Percentiles rank a stretch among this genome's conserved stretches.
Conservation (phyloP, 805 yeast genomes). For the Candida cerambycidarum region DNA sequence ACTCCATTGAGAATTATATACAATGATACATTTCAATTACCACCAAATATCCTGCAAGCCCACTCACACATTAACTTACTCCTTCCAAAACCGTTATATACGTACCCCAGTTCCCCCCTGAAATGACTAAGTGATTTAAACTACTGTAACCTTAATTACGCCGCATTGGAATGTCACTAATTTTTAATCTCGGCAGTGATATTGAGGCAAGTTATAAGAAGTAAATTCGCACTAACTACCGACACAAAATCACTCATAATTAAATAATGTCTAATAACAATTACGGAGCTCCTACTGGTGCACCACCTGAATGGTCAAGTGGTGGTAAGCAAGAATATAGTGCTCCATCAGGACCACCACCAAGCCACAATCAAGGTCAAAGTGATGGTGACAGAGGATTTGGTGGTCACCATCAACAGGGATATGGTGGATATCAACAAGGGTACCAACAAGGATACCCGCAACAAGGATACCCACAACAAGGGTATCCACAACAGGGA, state of each 20-base stretch:
- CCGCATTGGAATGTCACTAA: not conserved
- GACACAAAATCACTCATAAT: not conserved
- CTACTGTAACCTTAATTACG: too few relatives aligned
- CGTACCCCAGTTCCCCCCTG: too few relatives aligned
- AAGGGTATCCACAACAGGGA: slow-evolving; percentile 18
- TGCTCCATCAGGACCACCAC: slow-evolving; percentile 23
- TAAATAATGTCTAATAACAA: slow-evolving; percentile 10
- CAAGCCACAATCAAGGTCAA: slow-evolving; percentile 13
- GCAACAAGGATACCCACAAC: slow-evolving; percentile 19
- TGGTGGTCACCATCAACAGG: slow-evolving; percentile 18
- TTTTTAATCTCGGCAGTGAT: slow-evolving; percentile 6
- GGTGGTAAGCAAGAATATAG: slow-evolving; percentile 16
- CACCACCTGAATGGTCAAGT: slow-evolving; percentile 28
- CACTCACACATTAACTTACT: too few relatives aligned
- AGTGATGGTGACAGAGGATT: slow-evolving; percentile 21
- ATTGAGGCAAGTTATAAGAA: not conserved
- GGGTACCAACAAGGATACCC: slow-evolving; percentile 22
- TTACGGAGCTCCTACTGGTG: slow-evolving; percentile 24
- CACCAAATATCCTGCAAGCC: too few relatives aligned
- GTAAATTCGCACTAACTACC: not conserved
- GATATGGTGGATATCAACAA: slow-evolving; percentile 19
- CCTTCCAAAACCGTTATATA: too few relatives aligned
- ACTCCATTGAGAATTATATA: too few relatives aligned
- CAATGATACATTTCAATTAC: too few relatives aligned
- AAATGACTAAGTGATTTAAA: too few relatives aligned